A percentile compares a stretch with the other conserved stretches of the same genome.
These are phyloP conservation scores for Serendipita sp. DNA, from an alignment of 768 basidiomycete species.

Conservation along the genomic window DNA sequence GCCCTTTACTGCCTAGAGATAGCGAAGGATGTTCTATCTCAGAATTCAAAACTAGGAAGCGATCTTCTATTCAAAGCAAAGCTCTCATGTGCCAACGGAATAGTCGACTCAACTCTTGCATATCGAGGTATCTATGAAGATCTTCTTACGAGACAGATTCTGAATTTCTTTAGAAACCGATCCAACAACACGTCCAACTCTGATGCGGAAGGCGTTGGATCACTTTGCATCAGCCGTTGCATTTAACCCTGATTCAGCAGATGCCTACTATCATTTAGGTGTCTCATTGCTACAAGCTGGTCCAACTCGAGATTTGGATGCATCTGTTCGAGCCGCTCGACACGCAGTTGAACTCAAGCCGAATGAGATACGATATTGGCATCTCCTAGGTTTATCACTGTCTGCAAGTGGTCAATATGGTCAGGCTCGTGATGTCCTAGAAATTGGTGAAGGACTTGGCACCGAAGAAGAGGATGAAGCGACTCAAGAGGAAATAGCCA, in stretches of 20 bases:
- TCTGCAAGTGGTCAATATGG: slow-evolving; percentile 64
- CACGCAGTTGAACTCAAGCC: slow-evolving; percentile 52
- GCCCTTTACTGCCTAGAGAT: neutral
- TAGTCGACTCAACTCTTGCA: slow-evolving; percentile 56
- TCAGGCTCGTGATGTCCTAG: slow-evolving; percentile 59
- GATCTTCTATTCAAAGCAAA: slow-evolving; percentile 14
- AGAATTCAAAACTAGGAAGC: neutral
- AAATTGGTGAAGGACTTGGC: slow-evolving; percentile 52
- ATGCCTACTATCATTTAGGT: slow-evolving; percentile 64
- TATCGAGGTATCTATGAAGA: slow-evolving; percentile 35
- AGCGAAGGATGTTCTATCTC: slow-evolving; percentile 27
- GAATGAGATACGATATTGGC: slow-evolving; percentile 63
- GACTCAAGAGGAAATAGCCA: neutral
- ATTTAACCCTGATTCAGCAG: slow-evolving; percentile 17
- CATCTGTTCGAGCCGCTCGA: slow-evolving; percentile 51
- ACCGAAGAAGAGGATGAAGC: slow-evolving; percentile 24
- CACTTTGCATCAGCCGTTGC: slow-evolving; percentile 20
- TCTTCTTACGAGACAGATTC: neutral
- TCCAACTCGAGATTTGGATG: slow-evolving; percentile 44
- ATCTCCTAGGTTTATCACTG: slow-evolving; percentile 72
- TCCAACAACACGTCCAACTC: slow-evolving; percentile 38
- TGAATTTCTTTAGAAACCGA: slow-evolving; percentile 40
- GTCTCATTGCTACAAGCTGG: slow-evolving; percentile 52
- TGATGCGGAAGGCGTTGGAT: slow-evolving; percentile 28
- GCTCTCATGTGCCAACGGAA: slow-evolving; percentile 30